Evolutionary conservation across 768 basidiomycete genomes (phyloP).

Genomic region (Astraeus odoratus): DNA sequence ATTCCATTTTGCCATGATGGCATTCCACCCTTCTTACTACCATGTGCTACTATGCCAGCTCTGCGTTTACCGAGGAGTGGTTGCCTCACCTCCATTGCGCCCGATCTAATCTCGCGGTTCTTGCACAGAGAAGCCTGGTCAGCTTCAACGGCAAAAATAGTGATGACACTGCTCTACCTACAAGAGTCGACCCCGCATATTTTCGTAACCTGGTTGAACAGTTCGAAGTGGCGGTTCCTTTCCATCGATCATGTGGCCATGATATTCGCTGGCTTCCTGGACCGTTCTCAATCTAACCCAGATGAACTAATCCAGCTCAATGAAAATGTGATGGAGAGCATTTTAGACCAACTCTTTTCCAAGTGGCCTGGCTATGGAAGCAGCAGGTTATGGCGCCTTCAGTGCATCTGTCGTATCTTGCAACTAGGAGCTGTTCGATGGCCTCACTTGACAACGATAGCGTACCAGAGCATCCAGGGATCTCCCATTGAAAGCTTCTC

Average conservation of each 20-base stretch:
- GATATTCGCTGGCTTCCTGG: constrained; percentile 43
- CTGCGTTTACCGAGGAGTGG: neutral
- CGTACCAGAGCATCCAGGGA: constrained; percentile 23
- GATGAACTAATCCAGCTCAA: constrained; percentile 16
- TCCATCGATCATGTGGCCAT: constrained; percentile 26
- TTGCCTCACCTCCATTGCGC: constrained; percentile 7
- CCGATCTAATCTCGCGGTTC: constrained; percentile 28
- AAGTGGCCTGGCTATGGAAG: neutral
- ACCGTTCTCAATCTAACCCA: constrained; percentile 22
- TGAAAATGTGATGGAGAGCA: constrained; percentile 23
- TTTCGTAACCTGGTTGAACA: constrained; percentile 36
- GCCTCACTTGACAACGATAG: constrained; percentile 10
- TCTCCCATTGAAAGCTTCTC: constrained; percentile 22
- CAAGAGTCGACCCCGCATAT: constrained; percentile 18
- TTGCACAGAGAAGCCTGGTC: constrained; percentile 40
- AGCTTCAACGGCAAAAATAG: constrained; percentile 35
- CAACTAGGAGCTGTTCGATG: constrained; percentile 18
- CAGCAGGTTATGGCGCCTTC: constrained; percentile 1
- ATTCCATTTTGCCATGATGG: constrained; percentile 27
- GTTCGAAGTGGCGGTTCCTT: constrained; percentile 9
- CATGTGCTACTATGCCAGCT: neutral
- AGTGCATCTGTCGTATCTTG: constrained; percentile 27
- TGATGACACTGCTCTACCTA: constrained; percentile 40
- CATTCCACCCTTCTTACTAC: constrained; percentile 6
- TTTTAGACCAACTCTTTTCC: constrained; percentile 21